phyloP scores from a whole-genome alignment of 345 rosid species.

The Arabidopsis thaliana region DNA sequence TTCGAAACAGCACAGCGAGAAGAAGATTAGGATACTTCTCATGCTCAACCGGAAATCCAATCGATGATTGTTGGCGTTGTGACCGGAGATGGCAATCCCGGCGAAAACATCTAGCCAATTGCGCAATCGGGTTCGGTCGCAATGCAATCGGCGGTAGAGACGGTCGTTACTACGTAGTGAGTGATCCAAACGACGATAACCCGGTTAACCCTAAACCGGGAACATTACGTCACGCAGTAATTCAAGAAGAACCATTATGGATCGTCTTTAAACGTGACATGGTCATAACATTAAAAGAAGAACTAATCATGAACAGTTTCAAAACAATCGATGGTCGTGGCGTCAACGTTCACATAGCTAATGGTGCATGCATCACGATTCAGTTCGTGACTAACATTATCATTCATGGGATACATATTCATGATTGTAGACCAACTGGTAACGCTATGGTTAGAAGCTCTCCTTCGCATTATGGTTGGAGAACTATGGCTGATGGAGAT shows the following conservation, averaged over 20 bases:
- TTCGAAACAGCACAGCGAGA: slow-evolving; percentile 73
- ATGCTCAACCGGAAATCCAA: slow-evolving; percentile 72
- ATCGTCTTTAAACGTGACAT: slow-evolving; percentile 80
- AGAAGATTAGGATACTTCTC: slow-evolving; percentile 66
- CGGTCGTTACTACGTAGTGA: slow-evolving; percentile 71
- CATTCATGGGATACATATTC: slow-evolving; percentile 74
- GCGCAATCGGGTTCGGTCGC: slow-evolving; percentile 81
- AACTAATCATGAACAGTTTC: slow-evolving; percentile 86
- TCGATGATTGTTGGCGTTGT: slow-evolving; percentile 95
- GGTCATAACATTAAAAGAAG: slow-evolving; percentile 72
- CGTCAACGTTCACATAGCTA: slow-evolving; percentile 64
- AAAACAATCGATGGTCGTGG: slow-evolving; percentile 84
- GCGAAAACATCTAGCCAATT: slow-evolving; percentile 64
- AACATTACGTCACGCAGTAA: slow-evolving; percentile 81
- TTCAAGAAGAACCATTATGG: slow-evolving; percentile 80
- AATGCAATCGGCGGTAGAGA: slow-evolving; percentile 82
- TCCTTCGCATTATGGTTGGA: slow-evolving; percentile 81
- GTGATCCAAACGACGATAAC: slow-evolving; percentile 62
- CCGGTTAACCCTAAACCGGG: slow-evolving; percentile 77
- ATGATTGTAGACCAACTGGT: slow-evolving; percentile 73
- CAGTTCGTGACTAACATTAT: slow-evolving; percentile 78
- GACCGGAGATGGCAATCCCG: slow-evolving; percentile 62
- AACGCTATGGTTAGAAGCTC: slow-evolving; percentile 91
- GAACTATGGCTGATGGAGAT: slow-evolving; percentile 84
- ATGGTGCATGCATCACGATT: slow-evolving; percentile 71